phyloP scores from a whole-genome alignment of 2,329 filamentous ascomycete species.

The Teratosphaeria epicoccoides region DNA sequence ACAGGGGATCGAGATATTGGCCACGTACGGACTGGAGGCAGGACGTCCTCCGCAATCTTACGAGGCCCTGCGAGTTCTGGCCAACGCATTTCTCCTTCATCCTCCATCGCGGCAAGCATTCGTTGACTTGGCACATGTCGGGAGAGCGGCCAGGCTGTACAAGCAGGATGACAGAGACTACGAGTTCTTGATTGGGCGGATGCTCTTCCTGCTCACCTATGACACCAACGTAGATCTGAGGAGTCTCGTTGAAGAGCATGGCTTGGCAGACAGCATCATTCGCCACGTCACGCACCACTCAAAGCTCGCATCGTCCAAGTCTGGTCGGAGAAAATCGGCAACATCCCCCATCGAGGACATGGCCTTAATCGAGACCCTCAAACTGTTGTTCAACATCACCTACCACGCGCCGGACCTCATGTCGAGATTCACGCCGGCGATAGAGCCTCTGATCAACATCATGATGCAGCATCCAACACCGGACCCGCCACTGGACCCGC shows the following conservation, averaged over 20 bases:
- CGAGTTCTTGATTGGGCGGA: slow-evolving; percentile 72
- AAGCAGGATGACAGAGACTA: slow-evolving; percentile 65
- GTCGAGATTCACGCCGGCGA: slow-evolving; percentile 53
- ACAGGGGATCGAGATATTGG: slow-evolving; percentile 65
- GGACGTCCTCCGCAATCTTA: slow-evolving; percentile 47
- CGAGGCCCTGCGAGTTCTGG: slow-evolving; percentile 70
- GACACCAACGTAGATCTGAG: slow-evolving; percentile 57
- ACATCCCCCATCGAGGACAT: slow-evolving; percentile 56
- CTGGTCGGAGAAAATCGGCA: slow-evolving; percentile 15
- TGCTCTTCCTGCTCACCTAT: slow-evolving; percentile 73
- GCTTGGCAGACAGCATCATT: slow-evolving; percentile 56
- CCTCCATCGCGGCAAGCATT: slow-evolving; percentile 59
- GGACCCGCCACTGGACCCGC: slow-evolving; percentile 58
- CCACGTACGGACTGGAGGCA: slow-evolving; percentile 61
- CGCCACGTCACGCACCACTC: slow-evolving; percentile 58
- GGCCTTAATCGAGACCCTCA: slow-evolving; percentile 74
- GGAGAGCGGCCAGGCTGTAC: slow-evolving; percentile 59
- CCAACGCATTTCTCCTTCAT: slow-evolving; percentile 69
- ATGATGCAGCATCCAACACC: slow-evolving; percentile 51
- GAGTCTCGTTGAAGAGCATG: slow-evolving; percentile 53
- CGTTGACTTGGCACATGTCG: slow-evolving; percentile 57
- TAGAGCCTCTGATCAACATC: slow-evolving; percentile 61
- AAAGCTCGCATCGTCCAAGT: slow-evolving; percentile 34
- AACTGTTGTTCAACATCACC: slow-evolving; percentile 80
- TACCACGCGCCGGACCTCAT: slow-evolving; percentile 57